A percentile compares a stretch with the other conserved stretches of the same genome.
These are phyloP conservation scores for Eucalyptus sideroxylon DNA, from an alignment of 345 rosid species.

Conservation along the genomic window DNA sequence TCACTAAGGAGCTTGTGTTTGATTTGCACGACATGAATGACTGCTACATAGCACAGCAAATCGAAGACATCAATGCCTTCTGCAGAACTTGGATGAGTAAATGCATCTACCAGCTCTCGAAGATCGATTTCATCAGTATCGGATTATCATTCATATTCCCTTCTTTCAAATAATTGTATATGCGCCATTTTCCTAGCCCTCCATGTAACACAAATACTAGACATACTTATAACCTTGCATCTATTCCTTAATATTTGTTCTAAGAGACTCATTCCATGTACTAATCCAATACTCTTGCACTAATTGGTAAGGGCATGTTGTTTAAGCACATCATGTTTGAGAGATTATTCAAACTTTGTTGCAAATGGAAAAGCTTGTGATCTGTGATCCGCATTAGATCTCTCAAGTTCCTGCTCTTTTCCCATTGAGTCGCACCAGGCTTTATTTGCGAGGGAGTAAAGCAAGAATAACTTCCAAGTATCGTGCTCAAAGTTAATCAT, in stretches of 20 bases:
- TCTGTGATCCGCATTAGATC: neutral
- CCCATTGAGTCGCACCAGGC: neutral
- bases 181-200: neutral
- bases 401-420: neutral
- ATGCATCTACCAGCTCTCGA: neutral
- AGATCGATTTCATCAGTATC: neutral
- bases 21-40: neutral
- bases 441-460: neutral
- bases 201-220: neutral
- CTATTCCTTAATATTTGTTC: neutral
- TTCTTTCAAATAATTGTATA: neutral
- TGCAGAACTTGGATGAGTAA: neutral
- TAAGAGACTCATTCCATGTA: neutral
- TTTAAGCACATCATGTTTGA: neutral
- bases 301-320: neutral
- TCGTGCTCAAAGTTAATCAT: neutral
- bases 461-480: neutral
- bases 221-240: neutral
- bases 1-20: neutral
- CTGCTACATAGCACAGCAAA: neutral
- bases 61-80: neutral
- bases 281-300: neutral
- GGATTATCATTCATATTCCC: neutral
- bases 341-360: neutral
- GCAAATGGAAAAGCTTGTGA: neutral